These are phyloP conservation scores for Malbranchea zuffiana DNA, from an alignment of 2,329 filamentous ascomycete genomes.

Conservation along the genomic window DNA sequence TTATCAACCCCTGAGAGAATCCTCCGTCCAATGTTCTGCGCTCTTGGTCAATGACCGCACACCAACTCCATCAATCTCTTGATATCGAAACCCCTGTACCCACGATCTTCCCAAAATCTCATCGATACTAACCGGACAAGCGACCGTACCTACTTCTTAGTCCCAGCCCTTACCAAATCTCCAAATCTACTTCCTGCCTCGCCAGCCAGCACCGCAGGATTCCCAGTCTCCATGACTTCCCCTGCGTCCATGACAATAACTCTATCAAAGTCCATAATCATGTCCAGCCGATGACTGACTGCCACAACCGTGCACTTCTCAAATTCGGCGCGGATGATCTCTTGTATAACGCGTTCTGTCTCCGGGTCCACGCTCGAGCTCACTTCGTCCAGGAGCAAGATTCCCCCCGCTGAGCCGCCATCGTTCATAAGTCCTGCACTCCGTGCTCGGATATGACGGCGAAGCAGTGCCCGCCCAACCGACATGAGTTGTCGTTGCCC, in stretches of 20 bases:
- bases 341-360: constrained; percentile 11
- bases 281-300: constrained; percentile 41
- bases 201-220: too few relatives aligned
- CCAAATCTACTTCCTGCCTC: too few relatives aligned
- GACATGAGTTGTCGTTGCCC: constrained; percentile 8
- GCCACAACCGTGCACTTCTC: constrained; percentile 11
- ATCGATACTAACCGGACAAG: too few relatives aligned
- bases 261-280: constrained; percentile 75
- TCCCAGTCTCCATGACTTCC: constrained; percentile 56
- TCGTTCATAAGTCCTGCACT: background rate
- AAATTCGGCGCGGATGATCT: constrained; percentile 8
- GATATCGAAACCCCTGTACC: too few relatives aligned
- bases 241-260: constrained; percentile 89
- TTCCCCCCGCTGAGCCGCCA: background rate
- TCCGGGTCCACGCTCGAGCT: constrained; percentile 11
- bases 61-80: too few relatives aligned
- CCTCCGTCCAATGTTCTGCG: too few relatives aligned
- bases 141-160: too few relatives aligned
- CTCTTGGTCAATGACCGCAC: too few relatives aligned
- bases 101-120: too few relatives aligned
- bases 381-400: constrained; percentile 11
- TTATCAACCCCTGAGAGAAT: too few relatives aligned
- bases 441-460: background rate
- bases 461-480: constrained; percentile 5
- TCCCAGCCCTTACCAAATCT: too few relatives aligned